A percentile compares a stretch with the other conserved stretches of the same genome.
phyloP scores from a whole-genome alignment of 2,329 filamentous ascomycete genomes.

The Arthroderma sp. region DNA sequence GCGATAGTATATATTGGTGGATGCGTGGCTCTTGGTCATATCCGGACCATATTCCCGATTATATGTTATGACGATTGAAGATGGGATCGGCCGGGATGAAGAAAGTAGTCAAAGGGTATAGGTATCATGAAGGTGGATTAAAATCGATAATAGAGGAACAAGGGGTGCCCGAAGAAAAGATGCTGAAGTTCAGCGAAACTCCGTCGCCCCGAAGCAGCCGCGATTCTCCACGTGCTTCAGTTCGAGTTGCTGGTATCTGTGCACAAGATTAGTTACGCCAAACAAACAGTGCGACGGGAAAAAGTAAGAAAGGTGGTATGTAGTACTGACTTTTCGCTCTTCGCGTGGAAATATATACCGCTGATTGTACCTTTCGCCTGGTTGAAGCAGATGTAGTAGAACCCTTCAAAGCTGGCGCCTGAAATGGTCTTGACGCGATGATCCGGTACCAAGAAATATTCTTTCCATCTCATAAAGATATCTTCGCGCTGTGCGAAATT shows the following conservation, averaged over 20 bases:
- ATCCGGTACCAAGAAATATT: constrained; percentile 92
- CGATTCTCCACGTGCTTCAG: constrained; percentile 74
- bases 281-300: neutral
- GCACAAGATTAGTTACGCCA: constrained; percentile 2
- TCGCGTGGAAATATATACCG: constrained; percentile 95
- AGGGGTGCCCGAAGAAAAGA: neutral
- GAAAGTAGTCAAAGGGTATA: too few species aligned
- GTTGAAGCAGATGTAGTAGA: constrained; percentile 99
- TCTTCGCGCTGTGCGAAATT: constrained; percentile 70
- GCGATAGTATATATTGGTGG: too few species aligned
- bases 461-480: constrained; percentile 99
- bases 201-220: constrained; percentile 73
- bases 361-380: constrained; percentile 73
- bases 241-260: constrained; percentile 81
- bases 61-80: too few species aligned
- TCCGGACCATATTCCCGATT: too few species aligned
- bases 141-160: too few species aligned
- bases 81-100: too few species aligned
- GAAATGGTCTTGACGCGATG: constrained; percentile 82
- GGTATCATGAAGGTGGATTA: too few species aligned
- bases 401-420: constrained; percentile 93
- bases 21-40: too few species aligned
- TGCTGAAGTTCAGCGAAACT: constrained; percentile 53
- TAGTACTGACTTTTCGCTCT: constrained; percentile 77
- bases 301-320: neutral